Evolutionary conservation across 805 yeast genomes (phyloP).

Genomic region (Teunomyces stri): DNA sequence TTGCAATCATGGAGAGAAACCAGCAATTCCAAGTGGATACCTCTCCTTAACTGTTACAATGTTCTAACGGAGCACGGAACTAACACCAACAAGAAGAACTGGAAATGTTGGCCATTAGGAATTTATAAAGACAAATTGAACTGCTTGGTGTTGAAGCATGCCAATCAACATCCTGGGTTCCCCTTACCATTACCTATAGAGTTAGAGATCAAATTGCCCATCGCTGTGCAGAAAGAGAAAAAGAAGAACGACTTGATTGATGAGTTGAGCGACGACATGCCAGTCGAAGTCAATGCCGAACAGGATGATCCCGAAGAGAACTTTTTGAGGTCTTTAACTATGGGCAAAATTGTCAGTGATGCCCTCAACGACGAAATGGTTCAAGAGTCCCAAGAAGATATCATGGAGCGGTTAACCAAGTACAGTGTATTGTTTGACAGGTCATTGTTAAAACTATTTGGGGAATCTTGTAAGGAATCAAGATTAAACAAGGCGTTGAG

Average conservation of each 20-base stretch:
- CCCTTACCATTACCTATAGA: slow-evolving; percentile 87
- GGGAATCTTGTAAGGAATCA: slow-evolving; percentile 66
- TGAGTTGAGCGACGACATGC: slow-evolving; percentile 24
- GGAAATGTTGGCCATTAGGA: slow-evolving; percentile 88
- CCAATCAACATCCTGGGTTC: slow-evolving; percentile 62
- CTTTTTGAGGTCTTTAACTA: slow-evolving; percentile 55
- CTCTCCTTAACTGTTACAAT: slow-evolving; percentile 62
- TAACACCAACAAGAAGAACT: slow-evolving; percentile 47
- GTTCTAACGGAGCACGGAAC: slow-evolving; percentile 45
- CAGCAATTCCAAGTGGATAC: slow-evolving; percentile 82
- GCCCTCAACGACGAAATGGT: slow-evolving; percentile 33
- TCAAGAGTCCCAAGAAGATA: slow-evolving; percentile 34
- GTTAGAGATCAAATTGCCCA: slow-evolving; percentile 67
- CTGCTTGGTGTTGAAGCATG: slow-evolving; percentile 72
- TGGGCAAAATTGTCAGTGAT: slow-evolving; percentile 63
- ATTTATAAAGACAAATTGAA: slow-evolving; percentile 64
- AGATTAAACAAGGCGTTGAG: slow-evolving; percentile 65
- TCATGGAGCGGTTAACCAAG: slow-evolving; percentile 48
- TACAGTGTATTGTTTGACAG: slow-evolving; percentile 67
- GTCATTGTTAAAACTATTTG: slow-evolving; percentile 73
- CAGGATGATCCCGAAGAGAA: slow-evolving; percentile 57
- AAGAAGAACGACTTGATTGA: slow-evolving; percentile 25
- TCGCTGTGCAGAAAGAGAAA: slow-evolving; percentile 26
- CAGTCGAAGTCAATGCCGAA: slow-evolving; percentile 22
- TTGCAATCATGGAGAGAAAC: slow-evolving; percentile 77